Evolutionary conservation across 2,329 filamentous ascomycete genomes (phyloP).

Genomic region (Fusarium drepaniforme): DNA sequence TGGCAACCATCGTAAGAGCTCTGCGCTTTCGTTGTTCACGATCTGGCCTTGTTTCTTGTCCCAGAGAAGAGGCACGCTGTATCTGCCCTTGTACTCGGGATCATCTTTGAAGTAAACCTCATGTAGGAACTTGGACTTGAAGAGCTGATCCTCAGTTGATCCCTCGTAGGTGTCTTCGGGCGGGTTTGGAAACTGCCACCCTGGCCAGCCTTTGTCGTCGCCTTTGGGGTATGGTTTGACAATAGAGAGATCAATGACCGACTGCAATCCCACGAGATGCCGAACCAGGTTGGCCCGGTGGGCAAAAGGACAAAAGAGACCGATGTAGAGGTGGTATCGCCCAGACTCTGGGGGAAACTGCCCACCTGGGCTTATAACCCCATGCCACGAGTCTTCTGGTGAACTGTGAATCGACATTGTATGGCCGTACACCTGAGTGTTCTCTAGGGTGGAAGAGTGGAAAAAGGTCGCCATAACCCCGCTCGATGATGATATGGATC

Average conservation of each 20-base stretch:
- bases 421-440: neutral
- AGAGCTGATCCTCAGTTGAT: conserved; percentile 72
- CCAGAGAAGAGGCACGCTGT: conserved; percentile 80
- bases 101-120: conserved; percentile 78
- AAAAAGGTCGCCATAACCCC: neutral
- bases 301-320: conserved; percentile 73
- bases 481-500: neutral
- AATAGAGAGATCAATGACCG: conserved; percentile 72
- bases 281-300: conserved; percentile 80
- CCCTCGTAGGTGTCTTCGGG: conserved; percentile 66
- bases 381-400: conserved; percentile 44
- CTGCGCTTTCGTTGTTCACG: conserved; percentile 84
- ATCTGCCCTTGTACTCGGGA: conserved; percentile 75
- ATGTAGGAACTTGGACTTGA: conserved; percentile 74
- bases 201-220: conserved; percentile 71
- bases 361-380: conserved; percentile 20
- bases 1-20: conserved; percentile 89
- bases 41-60: conserved; percentile 76
- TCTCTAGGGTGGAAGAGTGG: neutral
- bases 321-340: conserved; percentile 72
- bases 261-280: conserved; percentile 78
- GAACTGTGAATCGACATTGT: conserved; percentile 34
- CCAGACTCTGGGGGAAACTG: conserved; percentile 68
- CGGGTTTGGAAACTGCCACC: conserved; percentile 68
- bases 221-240: conserved; percentile 77